Evolutionary conservation across 192 early-diverging fungal genomes (phyloP).

Genomic region (Thamnidium elegans): DNA sequence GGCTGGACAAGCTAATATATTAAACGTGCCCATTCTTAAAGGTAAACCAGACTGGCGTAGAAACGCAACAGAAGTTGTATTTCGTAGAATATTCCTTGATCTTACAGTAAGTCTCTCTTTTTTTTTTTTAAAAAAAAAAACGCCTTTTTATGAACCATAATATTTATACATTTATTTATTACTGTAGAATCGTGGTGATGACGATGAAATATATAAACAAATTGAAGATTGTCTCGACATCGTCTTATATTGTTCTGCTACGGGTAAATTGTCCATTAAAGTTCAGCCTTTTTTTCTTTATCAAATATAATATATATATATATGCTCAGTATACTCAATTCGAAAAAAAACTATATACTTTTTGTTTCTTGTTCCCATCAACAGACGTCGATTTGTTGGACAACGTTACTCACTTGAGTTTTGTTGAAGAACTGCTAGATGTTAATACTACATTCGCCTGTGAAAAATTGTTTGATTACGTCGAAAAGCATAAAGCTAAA

Average conservation of each 20-base stretch:
- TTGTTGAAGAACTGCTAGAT: constrained; percentile 72
- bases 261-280: constrained; percentile 6
- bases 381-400: constrained; percentile 37
- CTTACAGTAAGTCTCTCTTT: constrained; percentile 16
- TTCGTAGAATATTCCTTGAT: constrained; percentile 22
- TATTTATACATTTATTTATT: too few relatives aligned
- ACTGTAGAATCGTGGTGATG: background rate
- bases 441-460: constrained; percentile 53
- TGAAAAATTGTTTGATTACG: constrained; percentile 59
- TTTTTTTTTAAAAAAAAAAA: too few relatives aligned
- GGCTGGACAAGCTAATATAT: constrained; percentile 15
- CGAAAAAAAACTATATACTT: background rate
- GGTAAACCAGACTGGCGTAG: constrained; percentile 36
- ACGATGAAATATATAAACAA: background rate
- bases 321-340: background rate
- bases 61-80: constrained; percentile 26
- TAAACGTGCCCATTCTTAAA: constrained; percentile 15
- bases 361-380: background rate
- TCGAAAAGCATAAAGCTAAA: constrained; percentile 52
- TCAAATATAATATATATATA: too few relatives aligned
- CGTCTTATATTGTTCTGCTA: constrained; percentile 16
- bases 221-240: constrained; percentile 17
- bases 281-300: background rate
- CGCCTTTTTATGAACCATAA: too few relatives aligned
- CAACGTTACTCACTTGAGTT: constrained; percentile 45